Evolutionary conservation across 192 early-diverging fungal species (phyloP).

Genomic region (Coemansia sp.): DNA sequence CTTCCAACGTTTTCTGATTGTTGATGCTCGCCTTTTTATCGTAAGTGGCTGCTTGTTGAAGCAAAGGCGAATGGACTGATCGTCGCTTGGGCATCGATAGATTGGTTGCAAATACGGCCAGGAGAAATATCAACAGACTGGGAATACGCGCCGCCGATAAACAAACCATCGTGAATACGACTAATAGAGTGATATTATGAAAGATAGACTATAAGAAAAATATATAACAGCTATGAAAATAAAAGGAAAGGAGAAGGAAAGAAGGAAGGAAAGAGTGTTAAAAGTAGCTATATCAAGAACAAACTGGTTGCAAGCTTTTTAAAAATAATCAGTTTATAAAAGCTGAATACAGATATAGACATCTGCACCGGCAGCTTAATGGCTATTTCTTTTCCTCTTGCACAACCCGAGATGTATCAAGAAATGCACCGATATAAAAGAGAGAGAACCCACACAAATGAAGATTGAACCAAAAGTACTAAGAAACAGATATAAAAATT

Average conservation of each 20-base stretch:
- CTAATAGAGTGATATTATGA: background rate
- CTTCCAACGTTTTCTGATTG: slow-evolving; percentile 5
- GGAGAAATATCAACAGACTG: slow-evolving; percentile 33
- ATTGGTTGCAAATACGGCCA: slow-evolving; percentile 31
- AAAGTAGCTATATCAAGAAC: too few relatives aligned
- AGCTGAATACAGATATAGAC: background rate
- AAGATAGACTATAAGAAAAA: background rate
- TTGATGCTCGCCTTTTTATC: slow-evolving; percentile 4
- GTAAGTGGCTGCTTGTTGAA: slow-evolving; percentile 7
- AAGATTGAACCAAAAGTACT: too few relatives aligned
- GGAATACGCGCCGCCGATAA: slow-evolving; percentile 16
- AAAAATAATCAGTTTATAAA: background rate
- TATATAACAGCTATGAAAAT: too few relatives aligned
- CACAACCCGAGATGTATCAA: background rate
- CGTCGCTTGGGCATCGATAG: slow-evolving; percentile 19
- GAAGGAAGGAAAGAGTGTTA: too few relatives aligned
- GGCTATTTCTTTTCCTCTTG: background rate
- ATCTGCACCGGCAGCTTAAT: background rate
- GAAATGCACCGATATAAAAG: too few relatives aligned
- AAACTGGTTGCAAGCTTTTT: background rate
- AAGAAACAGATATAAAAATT: background rate
- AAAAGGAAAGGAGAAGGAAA: too few relatives aligned
- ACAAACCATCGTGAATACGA: slow-evolving; percentile 18
- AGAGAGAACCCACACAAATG: too few relatives aligned
- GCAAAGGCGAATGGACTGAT: background rate